These are phyloP conservation scores for Phytopythium vexans DNA, from an alignment of 352 stramenopile genomes.

Conservation along the genomic window DNA sequence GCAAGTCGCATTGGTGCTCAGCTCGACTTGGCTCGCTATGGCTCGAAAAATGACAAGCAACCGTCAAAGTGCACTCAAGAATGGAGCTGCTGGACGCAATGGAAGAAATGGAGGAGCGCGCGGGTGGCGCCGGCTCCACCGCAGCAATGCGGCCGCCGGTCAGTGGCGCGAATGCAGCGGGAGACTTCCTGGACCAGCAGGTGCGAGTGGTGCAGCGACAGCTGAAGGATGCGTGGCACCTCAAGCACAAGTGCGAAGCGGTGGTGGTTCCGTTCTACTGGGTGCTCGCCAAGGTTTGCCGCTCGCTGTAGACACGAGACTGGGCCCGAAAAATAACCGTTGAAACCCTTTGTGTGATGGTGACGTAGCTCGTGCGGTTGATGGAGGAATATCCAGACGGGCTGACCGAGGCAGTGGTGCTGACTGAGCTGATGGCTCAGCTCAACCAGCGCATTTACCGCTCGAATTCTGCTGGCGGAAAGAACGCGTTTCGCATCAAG, in stretches of 20 bases:
- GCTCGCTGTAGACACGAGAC: background rate
- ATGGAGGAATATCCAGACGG: constrained; percentile 68
- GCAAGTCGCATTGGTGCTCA: too few species aligned
- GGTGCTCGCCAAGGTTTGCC: constrained; percentile 45
- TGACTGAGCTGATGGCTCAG: constrained; percentile 54
- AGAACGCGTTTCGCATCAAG: constrained; percentile 12
- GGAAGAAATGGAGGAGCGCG: constrained; percentile 35
- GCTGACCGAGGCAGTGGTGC: constrained; percentile 53
- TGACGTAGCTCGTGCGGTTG: constrained; percentile 36
- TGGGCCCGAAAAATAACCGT: too few species aligned
- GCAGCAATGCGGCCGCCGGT: background rate
- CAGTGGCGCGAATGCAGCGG: background rate
- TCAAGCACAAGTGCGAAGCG: constrained; percentile 17
- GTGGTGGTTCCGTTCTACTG: constrained; percentile 45
- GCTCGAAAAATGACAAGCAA: background rate
- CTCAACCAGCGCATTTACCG: constrained; percentile 29
- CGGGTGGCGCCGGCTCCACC: background rate
- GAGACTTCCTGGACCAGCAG: constrained; percentile 50
- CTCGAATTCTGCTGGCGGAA: constrained; percentile 3
- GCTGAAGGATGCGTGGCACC: constrained; percentile 35
- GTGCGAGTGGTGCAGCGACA: constrained; percentile 34
- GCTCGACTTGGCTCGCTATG: background rate
- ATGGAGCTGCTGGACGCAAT: constrained; percentile 68
- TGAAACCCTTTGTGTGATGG: constrained; percentile 1
- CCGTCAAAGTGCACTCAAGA: background rate